Percentiles rank a stretch among this genome's conserved stretches.
Evolutionary conservation across 2,329 filamentous ascomycete species (phyloP).

Genomic region (Penicillium sp.): DNA sequence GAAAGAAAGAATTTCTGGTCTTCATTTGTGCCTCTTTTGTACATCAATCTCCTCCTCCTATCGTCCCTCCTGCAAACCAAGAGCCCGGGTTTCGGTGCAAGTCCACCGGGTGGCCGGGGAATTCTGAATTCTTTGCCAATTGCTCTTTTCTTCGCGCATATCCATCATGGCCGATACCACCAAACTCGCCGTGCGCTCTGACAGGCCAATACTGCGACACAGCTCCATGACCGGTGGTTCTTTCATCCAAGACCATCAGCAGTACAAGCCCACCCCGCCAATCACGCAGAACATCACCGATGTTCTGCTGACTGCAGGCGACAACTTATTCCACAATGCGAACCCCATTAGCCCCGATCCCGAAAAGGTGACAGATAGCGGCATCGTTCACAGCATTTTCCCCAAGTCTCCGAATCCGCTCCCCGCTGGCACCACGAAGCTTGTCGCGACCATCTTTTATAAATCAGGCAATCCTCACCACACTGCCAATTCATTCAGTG

Average conservation of each 20-base stretch:
- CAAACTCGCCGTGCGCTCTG: slow-evolving; percentile 27
- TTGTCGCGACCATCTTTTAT: slow-evolving; percentile 49
- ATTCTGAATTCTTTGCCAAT: neutral
- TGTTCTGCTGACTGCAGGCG: slow-evolving; percentile 31
- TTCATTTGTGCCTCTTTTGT: neutral
- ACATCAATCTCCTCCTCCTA: neutral
- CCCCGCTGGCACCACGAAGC: slow-evolving; percentile 37
- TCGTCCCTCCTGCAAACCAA: neutral
- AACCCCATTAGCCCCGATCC: slow-evolving; percentile 39
- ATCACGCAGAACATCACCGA: slow-evolving; percentile 34
- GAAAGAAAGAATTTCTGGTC: neutral
- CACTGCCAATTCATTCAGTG: slow-evolving; percentile 41
- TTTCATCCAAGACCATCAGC: slow-evolving; percentile 47
- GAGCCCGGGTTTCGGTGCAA: neutral
- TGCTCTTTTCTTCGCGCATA: neutral
- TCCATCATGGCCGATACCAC: slow-evolving; percentile 26
- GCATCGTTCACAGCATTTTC: slow-evolving; percentile 45
- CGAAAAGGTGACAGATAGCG: slow-evolving; percentile 42
- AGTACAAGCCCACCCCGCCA: slow-evolving; percentile 40
- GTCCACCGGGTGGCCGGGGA: neutral
- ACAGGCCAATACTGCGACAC: slow-evolving; percentile 41
- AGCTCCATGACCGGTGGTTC: slow-evolving; percentile 39
- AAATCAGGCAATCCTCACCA: slow-evolving; percentile 41
- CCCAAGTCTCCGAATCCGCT: slow-evolving; percentile 38
- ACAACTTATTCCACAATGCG: slow-evolving; percentile 25